phyloP scores from a whole-genome alignment of 2,329 filamentous ascomycete genomes.

The Spiromastix sp. region DNA sequence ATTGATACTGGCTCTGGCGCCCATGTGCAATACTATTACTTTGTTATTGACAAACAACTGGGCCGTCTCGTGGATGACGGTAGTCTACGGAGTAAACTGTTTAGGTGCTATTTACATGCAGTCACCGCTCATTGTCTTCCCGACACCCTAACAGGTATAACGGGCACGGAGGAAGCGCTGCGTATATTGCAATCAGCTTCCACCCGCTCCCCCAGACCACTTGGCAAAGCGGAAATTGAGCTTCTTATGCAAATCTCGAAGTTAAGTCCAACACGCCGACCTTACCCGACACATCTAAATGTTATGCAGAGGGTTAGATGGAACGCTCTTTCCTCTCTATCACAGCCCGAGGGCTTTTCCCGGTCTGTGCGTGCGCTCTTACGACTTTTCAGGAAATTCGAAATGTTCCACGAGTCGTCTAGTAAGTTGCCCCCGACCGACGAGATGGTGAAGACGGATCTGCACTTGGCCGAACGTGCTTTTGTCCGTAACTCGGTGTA shows the following conservation, averaged over 20 bases:
- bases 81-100: conserved; percentile 42
- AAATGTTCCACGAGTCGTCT: conserved; percentile 7
- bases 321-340: conserved; percentile 5
- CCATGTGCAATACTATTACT: conserved; percentile 28
- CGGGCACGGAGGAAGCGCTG: conserved; percentile 22
- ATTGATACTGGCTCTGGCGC: conserved; percentile 19
- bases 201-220: conserved; percentile 36
- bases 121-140: conserved; percentile 24
- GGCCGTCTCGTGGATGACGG: conserved; percentile 42
- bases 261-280: conserved; percentile 35
- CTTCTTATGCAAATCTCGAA: conserved; percentile 29
- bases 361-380: conserved; percentile 7
- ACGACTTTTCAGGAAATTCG: conserved; percentile 6
- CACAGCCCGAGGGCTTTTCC: conserved; percentile 10
- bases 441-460: not conserved
- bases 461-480: not conserved
- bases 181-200: conserved; percentile 33
- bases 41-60: conserved; percentile 39
- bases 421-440: no score
- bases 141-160: conserved; percentile 24
- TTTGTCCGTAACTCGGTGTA: not conserved
- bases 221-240: conserved; percentile 26
- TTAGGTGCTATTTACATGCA: conserved; percentile 32
- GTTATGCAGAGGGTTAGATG: conserved; percentile 10
- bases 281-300: conserved; percentile 26